Base-by-base conservation (phyloP, 1,284 basidiomycete genomes). In the Thecaphora frezii region DNA sequence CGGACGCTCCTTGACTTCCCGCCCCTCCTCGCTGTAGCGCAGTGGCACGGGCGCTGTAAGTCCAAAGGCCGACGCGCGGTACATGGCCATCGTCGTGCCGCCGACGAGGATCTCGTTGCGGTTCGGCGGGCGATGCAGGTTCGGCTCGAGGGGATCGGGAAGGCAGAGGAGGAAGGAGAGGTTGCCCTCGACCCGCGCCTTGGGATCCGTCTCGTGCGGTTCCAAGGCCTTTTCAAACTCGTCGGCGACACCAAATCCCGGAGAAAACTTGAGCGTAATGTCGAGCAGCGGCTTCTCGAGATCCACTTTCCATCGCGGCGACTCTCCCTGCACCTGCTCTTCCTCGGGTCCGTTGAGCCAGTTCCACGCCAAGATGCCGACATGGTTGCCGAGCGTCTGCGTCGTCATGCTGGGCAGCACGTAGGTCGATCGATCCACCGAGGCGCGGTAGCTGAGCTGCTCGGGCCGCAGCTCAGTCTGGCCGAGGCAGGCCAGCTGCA, bases 361-460 rank as follows among this genome's bases (percentile, higher is more conserved):
- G 36, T 48, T 48, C 61, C 61, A 68, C 2, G 62, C 61, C 7
- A 66, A 51, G 19, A 67, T 60, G 46, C 66, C 67, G 0, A 74
- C 49, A 28, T 74, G 55, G 3, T 60, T 50, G 42, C 71, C 69
- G 44, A 77, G 56, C 13, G 54, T 47, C 23, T 49, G 51, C 21
- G 70, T 65, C 50, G 66, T 74, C 36, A 77, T 54, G 13, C 62
- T 69, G 3, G 75, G 75, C 14, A 77, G 50, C 46, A 70, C 60
- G 61, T 74, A 77, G n/a, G 65, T 68, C 16, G 64, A 65, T 5
- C 75, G 60, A 33, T 77, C 75, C 36, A 74, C 71, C 2, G 45
- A 53, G 2, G 65, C 68, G 22, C 69, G 52, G 48, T 64, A 76
- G 5, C 53, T 68, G 39, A 53, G 52, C 16, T 52, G 46, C 5